phyloP scores from a whole-genome alignment of 805 yeast species.

The Monosporozyma aquatica region DNA sequence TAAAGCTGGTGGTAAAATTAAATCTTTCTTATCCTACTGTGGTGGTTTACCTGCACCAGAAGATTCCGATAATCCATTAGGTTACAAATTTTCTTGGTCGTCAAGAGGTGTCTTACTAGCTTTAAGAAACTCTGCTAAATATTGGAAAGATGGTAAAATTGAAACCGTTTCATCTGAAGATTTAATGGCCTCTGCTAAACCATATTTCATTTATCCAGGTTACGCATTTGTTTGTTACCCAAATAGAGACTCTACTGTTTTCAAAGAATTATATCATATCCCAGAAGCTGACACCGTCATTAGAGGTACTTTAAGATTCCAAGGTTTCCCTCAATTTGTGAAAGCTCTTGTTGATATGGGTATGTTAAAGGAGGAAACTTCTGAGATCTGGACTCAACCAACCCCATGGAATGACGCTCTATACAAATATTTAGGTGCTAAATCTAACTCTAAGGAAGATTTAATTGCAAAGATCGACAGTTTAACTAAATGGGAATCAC shows the following conservation, averaged over 20 bases:
- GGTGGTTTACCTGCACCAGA: conserved; percentile 99
- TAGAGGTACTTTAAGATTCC: conserved; percentile 95
- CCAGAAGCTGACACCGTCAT: conserved; percentile 97
- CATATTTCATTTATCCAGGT: conserved; percentile 93
- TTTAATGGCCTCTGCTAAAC: conserved; percentile 89
- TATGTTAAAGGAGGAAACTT: conserved; percentile 70
- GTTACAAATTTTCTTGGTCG: conserved; percentile 98
- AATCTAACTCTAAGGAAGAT: conserved; percentile 61
- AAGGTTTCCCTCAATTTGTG: conserved; percentile 97
- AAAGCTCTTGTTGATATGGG: conserved; percentile 93
- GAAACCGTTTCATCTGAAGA: conserved; percentile 79
- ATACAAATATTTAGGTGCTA: conserved; percentile 63
- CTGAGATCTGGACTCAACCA: conserved; percentile 46
- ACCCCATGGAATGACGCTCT: conserved; percentile 86
- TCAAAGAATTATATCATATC: conserved; percentile 82
- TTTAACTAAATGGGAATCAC: conserved; percentile 72
- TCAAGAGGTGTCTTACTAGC: conserved; percentile 97
- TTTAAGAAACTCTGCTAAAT: conserved; percentile 85
- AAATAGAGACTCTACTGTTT: conserved; percentile 93
- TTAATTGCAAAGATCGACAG: conserved; percentile 65
- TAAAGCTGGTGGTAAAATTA: conserved; percentile 81
- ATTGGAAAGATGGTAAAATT: conserved; percentile 77
- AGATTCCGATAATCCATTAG: conserved; percentile 93
- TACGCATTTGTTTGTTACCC: conserved; percentile 93
- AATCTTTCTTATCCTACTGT: conserved; percentile 90